These are phyloP conservation scores for Ciborinia camelliae DNA, from an alignment of 2,329 filamentous ascomycete species.

Conservation along the genomic window DNA sequence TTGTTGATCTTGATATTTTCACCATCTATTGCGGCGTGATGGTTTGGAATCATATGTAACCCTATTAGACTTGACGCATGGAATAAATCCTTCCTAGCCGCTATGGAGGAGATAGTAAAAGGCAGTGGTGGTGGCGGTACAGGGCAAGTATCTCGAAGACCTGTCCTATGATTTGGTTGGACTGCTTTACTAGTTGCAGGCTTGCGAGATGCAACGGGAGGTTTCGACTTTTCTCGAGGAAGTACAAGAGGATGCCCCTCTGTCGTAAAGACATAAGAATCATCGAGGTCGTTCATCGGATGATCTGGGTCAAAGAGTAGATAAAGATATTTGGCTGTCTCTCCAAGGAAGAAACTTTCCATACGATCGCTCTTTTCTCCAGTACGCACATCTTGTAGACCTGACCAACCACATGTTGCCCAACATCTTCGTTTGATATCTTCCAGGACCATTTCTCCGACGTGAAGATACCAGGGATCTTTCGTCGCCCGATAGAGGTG, in stretches of 20 bases:
- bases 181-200: conserved; percentile 36
- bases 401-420: conserved; percentile 90
- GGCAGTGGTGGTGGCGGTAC: conserved; percentile 55
- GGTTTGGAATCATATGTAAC: conserved; percentile 70
- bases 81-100: conserved; percentile 77
- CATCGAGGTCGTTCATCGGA: conserved; percentile 82
- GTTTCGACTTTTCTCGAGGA: conserved; percentile 48
- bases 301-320: conserved; percentile 83
- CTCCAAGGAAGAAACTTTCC: conserved; percentile 98
- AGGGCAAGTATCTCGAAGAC: conserved; percentile 59
- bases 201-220: conserved; percentile 21
- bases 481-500: conserved; percentile 90
- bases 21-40: conserved; percentile 47
- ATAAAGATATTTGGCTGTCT: conserved; percentile 95
- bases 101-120: conserved; percentile 74
- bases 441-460: conserved; percentile 89
- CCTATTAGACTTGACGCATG: conserved; percentile 84
- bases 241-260: conserved; percentile 93
- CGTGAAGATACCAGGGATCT: conserved; percentile 94
- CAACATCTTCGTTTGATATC: conserved; percentile 88
- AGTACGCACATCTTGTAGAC: conserved; percentile 74
- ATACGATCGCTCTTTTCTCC: conserved; percentile 90
- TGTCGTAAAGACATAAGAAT: conserved; percentile 88
- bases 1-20: conserved; percentile 45
- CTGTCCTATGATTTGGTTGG: conserved; percentile 34